Evolutionary conservation across 306 rosid genomes (phyloP).

Genomic region (Betula pendula): DNA sequence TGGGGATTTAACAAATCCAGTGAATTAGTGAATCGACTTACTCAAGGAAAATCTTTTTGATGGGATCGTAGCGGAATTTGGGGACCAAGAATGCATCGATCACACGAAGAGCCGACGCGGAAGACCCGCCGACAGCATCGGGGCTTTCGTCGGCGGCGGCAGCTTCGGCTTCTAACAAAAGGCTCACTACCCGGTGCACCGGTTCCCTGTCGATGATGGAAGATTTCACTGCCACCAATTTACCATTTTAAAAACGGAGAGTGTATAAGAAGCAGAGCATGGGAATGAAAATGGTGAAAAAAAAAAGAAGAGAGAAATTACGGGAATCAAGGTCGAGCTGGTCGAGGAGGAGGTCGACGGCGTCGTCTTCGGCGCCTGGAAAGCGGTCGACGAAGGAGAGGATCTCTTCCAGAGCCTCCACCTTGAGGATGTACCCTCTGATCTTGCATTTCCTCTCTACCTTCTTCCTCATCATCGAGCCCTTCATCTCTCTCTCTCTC

Average conservation of each 20-base stretch:
- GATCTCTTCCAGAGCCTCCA: slow-evolving; percentile 74
- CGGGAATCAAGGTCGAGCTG: slow-evolving; percentile 28
- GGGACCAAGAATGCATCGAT: slow-evolving; percentile 60
- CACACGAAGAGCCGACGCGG: slow-evolving; percentile 47
- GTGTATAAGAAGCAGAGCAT: background rate
- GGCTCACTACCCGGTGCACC: slow-evolving; percentile 53
- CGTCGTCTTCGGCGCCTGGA: slow-evolving; percentile 48
- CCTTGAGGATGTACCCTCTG: slow-evolving; percentile 70
- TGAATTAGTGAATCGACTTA: slow-evolving; percentile 27
- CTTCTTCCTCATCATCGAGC: slow-evolving; percentile 54
- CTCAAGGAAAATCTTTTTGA: slow-evolving; percentile 70
- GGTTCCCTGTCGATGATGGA: slow-evolving; percentile 61
- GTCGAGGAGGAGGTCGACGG: slow-evolving; percentile 65
- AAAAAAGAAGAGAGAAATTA: background rate
- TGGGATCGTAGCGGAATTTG: slow-evolving; percentile 59
- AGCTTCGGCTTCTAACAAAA: slow-evolving; percentile 50
- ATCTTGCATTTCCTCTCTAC: slow-evolving; percentile 74
- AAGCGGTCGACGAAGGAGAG: slow-evolving; percentile 62
- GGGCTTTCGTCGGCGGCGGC: slow-evolving; percentile 33
- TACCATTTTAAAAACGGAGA: background rate
- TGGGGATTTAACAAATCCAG: background rate
- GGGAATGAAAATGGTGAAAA: background rate
- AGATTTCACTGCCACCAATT: slow-evolving; percentile 62
- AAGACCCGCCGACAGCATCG: slow-evolving; percentile 10
- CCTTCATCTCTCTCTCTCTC: slow-evolving; percentile 46